Base-by-base conservation (phyloP, 2,329 filamentous ascomycete genomes). In the Geoglossum cookeanum region DNA sequence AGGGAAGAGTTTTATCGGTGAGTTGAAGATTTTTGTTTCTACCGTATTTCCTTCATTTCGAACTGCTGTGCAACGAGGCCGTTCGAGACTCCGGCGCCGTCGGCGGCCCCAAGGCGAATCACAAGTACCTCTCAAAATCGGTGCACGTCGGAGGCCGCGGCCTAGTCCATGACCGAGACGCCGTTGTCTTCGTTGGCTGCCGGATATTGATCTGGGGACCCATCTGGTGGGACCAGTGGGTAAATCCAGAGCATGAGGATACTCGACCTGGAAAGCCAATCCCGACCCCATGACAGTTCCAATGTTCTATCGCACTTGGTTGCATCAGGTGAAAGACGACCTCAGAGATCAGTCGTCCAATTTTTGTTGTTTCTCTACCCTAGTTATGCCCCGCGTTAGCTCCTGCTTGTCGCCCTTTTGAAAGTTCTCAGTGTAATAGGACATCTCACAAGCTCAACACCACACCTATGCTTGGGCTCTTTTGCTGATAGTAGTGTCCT, bases 1-100 rank as follows among this genome's bases (percentile, higher is more conserved):
- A 9, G 73, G 72, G 29, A 72, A 77, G 55, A 84, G 80, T 65
- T 85, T 91, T 63, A 73, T 94, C 47, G 89, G 80, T 82, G 72
- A 71, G 78, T 37, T 5, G 22, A 35, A 17, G 11, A 54, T 39
- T 42, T 4, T 17, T 57, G 29, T 53, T n/a, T 17, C 27, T 8
- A 4, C 32, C 3, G 15, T 17, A 13, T 33, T n/a, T 33, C 22
- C 22, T 22, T 51, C 15, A 47, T 47, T 32, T 32, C 15, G 8
- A 6, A 30, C 32, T 2, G 27, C 7, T 32, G 11, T 51, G 27
- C 48, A n/a, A 51, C 15, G 27, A n/a, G 48, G 11, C 9, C 7
- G 15, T 13, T 51, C 11, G 44, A 9, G 17, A 13, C 22, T 45
- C 4, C 4, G 13, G n/a, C 7, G 17, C 7, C 2, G 7, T 4